These are phyloP conservation scores for Aspergillus flavus DNA, from an alignment of 2,329 filamentous ascomycete genomes.

Conservation along the genomic window DNA sequence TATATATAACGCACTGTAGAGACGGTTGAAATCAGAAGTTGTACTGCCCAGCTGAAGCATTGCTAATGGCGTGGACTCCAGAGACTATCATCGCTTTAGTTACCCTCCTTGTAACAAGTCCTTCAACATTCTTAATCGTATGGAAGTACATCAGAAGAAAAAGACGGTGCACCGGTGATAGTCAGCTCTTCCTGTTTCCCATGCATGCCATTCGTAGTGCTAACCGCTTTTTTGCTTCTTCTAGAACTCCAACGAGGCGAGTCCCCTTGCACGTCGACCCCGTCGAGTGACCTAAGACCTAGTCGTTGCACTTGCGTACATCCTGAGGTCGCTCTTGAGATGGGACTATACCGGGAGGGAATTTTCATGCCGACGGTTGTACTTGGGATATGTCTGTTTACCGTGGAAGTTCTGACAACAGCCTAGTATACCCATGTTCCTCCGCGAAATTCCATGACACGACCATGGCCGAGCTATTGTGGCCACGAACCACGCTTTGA, in stretches of 20 bases:
- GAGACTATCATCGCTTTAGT: not conserved
- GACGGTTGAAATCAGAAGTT: not conserved
- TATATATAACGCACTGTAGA: not conserved
- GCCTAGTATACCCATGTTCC: not conserved
- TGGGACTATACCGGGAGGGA: not conserved
- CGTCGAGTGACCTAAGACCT: not conserved
- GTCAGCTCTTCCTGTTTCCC: not conserved
- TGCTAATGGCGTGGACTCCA: not conserved
- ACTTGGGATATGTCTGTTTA: not conserved
- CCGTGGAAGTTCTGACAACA: not conserved
- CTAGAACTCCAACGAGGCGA: not conserved
- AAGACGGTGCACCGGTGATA: not conserved
- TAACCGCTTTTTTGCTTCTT: not conserved
- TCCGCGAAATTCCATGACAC: too few species aligned
- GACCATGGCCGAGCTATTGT: not conserved
- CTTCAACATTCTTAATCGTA: not conserved
- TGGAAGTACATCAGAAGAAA: not conserved
- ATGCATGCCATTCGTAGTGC: not conserved
- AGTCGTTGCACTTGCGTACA: not conserved
- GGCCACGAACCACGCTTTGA: not conserved
- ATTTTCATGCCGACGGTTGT: not conserved
- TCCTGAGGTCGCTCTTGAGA: not conserved
- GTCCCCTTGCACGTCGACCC: too few species aligned
- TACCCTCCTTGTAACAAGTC: not conserved
- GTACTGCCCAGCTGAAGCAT: not conserved